Evolutionary conservation across 345 rosid genomes (phyloP).

Genomic region (Euphorbia tirucalli): DNA sequence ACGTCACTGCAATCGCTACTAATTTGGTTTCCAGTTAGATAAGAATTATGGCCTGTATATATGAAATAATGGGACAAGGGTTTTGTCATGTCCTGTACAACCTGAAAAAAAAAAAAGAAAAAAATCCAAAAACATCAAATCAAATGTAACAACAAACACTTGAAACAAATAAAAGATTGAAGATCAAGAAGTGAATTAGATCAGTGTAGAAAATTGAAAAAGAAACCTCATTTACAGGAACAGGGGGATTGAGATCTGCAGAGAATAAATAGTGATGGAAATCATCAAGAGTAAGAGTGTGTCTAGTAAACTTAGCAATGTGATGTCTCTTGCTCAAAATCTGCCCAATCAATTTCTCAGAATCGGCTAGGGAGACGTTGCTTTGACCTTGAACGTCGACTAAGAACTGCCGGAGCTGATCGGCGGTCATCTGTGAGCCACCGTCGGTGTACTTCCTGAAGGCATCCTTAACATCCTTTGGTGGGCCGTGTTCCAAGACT

Average conservation of each 20-base stretch:
- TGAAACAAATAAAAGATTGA: neutral
- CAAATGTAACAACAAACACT: too few species aligned
- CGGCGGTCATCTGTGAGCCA: slow-evolving; percentile 55
- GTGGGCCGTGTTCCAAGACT: slow-evolving; percentile 60
- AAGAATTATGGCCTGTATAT: slow-evolving; percentile 31
- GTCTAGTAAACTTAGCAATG: slow-evolving; percentile 57
- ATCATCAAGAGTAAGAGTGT: slow-evolving; percentile 44
- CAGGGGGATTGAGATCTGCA: slow-evolving; percentile 47
- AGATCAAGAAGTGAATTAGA: slow-evolving; percentile 12
- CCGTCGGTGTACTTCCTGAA: slow-evolving; percentile 56
- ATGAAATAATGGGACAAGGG: slow-evolving; percentile 32
- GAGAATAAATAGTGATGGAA: slow-evolving; percentile 30
- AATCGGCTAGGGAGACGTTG: slow-evolving; percentile 37
- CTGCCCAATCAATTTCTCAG: slow-evolving; percentile 54
- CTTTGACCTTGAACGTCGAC: slow-evolving; percentile 47
- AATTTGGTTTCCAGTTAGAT: slow-evolving; percentile 32
- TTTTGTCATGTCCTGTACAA: slow-evolving; percentile 29
- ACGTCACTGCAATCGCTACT: slow-evolving; percentile 27
- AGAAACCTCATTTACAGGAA: slow-evolving; percentile 35
- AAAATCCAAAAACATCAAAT: neutral
- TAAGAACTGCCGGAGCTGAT: slow-evolving; percentile 60
- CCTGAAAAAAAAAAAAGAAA: slow-evolving; percentile 13
- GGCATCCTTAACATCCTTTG: slow-evolving; percentile 52
- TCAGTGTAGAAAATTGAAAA: neutral
- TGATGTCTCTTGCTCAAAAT: slow-evolving; percentile 57